Evolutionary conservation across 192 early-diverging fungal species (phyloP), one percentile per base, ranked within the genome.

Genomic region (Thamnidium elegans): DNA sequence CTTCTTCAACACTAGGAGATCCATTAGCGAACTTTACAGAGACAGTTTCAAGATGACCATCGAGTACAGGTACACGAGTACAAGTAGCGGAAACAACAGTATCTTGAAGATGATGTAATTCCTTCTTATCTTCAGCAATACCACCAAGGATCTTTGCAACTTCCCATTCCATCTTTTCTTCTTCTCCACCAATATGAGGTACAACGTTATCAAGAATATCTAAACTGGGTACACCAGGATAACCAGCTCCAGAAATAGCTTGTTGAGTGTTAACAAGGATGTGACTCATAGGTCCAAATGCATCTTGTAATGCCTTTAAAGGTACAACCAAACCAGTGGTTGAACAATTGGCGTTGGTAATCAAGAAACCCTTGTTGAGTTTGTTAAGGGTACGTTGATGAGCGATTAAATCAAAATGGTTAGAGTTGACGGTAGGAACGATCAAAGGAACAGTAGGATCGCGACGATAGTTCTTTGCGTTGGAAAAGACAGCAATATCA

Each of bases 331-430:
- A 84, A 20, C 97, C 97, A 4, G 97, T 92, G 48, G 97, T 94
- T n/a, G 97, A 95, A 79, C 97, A 99, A 81, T 99, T 99, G 50
- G 95, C 91, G 81, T 97, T 99, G 21, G 97, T 97, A 56, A 97
- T 86, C 20, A 99, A 73, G 73, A 96, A 94, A 45, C 96, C 96
- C 73, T 84, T 86, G 55, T 80, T 77, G 47, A 84, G 74, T 2
- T 76, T 62, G 23, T 84, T 81, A 55, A 80, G 75, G 2, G 67
- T 53, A 14, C 92, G 85, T 78, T 96, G 94, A 65, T 86, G 81
- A 19, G 84, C 62, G 58, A 97, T 79, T 32, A 94, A 68, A 61
- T 90, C 87, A 72, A 96, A 89, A 73, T 99, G 96, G 34, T 86
- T 80, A 0, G 95, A 70, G 76, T 99, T 99, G 62, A 91, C 94